Conservation (phyloP, 768 basidiomycete genomes). For the Termitomyces sp. region DNA sequence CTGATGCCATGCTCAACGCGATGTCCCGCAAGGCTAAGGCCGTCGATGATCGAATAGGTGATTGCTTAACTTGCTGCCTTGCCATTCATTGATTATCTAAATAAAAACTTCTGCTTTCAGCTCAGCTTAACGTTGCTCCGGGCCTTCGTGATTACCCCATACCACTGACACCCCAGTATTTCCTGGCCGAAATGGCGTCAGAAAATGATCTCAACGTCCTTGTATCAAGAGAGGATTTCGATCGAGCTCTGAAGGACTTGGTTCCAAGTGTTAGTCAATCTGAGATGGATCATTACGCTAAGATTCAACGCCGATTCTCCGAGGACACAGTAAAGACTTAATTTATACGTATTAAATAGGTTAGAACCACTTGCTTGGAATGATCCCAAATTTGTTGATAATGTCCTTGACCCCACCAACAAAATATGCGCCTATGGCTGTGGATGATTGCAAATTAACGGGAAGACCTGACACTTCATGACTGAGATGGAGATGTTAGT, state of each 20-base stretch:
- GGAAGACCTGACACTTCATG: constrained; percentile 44
- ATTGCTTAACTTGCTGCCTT: constrained; percentile 11
- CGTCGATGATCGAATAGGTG: constrained; percentile 73
- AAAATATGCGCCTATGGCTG: constrained; percentile 41
- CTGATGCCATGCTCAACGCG: constrained; percentile 92
- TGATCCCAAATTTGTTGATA: constrained; percentile 50
- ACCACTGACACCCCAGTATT: constrained; percentile 85
- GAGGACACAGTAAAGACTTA: constrained; percentile 9
- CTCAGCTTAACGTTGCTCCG: constrained; percentile 40
- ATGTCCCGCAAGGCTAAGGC: constrained; percentile 84
- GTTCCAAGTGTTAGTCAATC: constrained; percentile 78
- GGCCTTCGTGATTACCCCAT: constrained; percentile 44
- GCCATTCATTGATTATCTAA: neutral
- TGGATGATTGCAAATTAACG: constrained; percentile 33
- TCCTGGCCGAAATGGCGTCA: constrained; percentile 75
- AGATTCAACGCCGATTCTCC: constrained; percentile 68
- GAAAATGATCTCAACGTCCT: constrained; percentile 65
- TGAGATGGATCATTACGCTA: constrained; percentile 82
- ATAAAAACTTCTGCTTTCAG: constrained; percentile 17
- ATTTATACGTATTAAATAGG: neutral
- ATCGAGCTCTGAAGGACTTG: constrained; percentile 60
- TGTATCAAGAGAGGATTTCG: constrained; percentile 76
- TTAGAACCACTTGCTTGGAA: constrained; percentile 54
- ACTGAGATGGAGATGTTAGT: constrained; percentile 20
- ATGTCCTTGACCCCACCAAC: constrained; percentile 45